These are phyloP conservation scores for Quercus gilva DNA, from an alignment of 306 rosid genomes.

Conservation along the genomic window DNA sequence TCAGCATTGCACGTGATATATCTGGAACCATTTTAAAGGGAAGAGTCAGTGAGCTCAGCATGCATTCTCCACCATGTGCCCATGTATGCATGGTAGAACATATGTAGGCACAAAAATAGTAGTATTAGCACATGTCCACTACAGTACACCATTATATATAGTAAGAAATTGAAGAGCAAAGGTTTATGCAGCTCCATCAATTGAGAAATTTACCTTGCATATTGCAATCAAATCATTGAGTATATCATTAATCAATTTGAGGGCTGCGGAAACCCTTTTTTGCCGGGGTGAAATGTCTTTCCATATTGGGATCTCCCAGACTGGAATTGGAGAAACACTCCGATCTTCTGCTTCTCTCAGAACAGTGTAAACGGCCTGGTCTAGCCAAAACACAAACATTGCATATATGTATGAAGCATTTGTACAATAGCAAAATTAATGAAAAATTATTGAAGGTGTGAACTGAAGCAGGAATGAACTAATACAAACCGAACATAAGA, in stretches of 20 bases:
- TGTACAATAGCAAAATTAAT: slow-evolving; percentile 14
- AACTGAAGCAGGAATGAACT: slow-evolving; percentile 14
- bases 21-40: neutral
- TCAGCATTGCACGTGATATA: neutral
- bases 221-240: slow-evolving; percentile 77
- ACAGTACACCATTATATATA: neutral
- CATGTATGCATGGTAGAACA: neutral
- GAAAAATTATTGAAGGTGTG: slow-evolving; percentile 16
- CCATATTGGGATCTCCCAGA: slow-evolving; percentile 98
- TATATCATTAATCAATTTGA: slow-evolving; percentile 74
- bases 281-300: slow-evolving; percentile 94
- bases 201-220: slow-evolving; percentile 73
- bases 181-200: slow-evolving; percentile 12
- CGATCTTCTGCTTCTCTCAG: slow-evolving; percentile 98
- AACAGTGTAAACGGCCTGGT: slow-evolving; percentile 92
- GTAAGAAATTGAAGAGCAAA: slow-evolving; percentile 12
- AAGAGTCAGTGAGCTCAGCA: neutral
- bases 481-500: slow-evolving; percentile 7
- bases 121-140: neutral
- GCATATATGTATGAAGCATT: slow-evolving; percentile 24
- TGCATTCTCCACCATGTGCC: neutral
- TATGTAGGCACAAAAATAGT: neutral
- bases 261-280: slow-evolving; percentile 76
- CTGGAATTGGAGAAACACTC: slow-evolving; percentile 81
- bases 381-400: slow-evolving; percentile 36